Evolutionary conservation across 2,329 filamentous ascomycete genomes (phyloP), one percentile per base, ranked within the genome.

Genomic region (Grosmannia clavigera): DNA sequence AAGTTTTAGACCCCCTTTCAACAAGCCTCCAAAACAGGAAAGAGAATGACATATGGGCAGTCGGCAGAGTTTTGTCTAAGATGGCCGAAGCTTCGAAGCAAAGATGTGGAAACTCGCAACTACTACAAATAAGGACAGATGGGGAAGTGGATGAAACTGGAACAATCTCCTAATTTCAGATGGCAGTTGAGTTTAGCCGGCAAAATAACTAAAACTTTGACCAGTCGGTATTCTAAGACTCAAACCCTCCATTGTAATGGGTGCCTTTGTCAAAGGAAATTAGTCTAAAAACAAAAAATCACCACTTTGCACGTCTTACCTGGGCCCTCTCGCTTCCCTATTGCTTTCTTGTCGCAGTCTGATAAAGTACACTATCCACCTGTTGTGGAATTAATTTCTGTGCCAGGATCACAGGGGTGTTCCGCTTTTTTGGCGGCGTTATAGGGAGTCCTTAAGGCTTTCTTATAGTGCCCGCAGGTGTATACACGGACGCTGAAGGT

Each of bases 31-130:
- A 60, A 48, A 58, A 60, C 51, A 58, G 61, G 14, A 58, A 56
- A 54, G 54, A 67, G 46, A 67, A 65, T 48, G 63, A 67, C 56
- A 65, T 65, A 35, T 65, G 62, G 64, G 61, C 62, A 22, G 58
- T 64, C 29, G 62, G 62, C 27, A 53, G 60, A 29, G 64, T 66
- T 5, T 3, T 66, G 10, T 62, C 50, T 6, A 55, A 43, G 4
- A 64, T 64, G 61, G 59, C 57, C 12, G 58, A 57, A 7, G 33
- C n/a, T n/a, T 55, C n/a, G 43, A 22, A 22, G 43, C 4, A 46
- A 38, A 38, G 35, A 38, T 10, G 35, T 46, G 43, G 14, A 22
- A 46, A 46, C n/a, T 46, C 43, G n/a, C 43, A 46, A 38, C 35
- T 38, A 22, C 43, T 46, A 19, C n/a, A 5, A 22, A 22, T 46